Evolutionary conservation across 2,329 filamentous ascomycete species (phyloP).

Genomic region (Drechslerella dactyloides): DNA sequence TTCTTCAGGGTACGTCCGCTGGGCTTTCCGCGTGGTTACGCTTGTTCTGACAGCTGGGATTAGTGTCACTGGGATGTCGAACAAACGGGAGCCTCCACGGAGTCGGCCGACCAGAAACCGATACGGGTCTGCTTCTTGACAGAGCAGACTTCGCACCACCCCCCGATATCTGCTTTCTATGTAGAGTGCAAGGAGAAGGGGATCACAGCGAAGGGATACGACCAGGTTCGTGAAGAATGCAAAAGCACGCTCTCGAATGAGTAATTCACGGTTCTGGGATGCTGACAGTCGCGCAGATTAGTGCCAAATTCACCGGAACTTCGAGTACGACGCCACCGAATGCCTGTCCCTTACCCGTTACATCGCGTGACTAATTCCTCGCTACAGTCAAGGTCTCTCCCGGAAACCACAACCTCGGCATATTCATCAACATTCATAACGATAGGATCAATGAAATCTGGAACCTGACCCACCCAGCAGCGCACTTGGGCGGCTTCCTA

Average conservation of each 20-base stretch:
- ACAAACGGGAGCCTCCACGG: constrained; percentile 69
- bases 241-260: not conserved
- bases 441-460: constrained; percentile 82
- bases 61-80: constrained; percentile 95
- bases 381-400: constrained; percentile 80
- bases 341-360: not conserved
- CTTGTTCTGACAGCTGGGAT: constrained; percentile 5
- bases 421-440: constrained; percentile 85
- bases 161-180: constrained; percentile 94
- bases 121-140: constrained; percentile 91
- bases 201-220: constrained; percentile 84
- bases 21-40: not conserved
- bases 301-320: constrained; percentile 96
- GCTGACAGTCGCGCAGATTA: constrained; percentile 63
- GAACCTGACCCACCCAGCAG: constrained; percentile 91
- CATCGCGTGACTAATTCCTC: not conserved
- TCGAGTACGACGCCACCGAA: constrained; percentile 60
- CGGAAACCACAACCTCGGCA: constrained; percentile 91
- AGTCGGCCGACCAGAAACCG: constrained; percentile 58
- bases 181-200: constrained; percentile 91
- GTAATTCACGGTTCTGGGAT: not conserved
- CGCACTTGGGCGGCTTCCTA: constrained; percentile 85
- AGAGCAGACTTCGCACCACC: constrained; percentile 97
- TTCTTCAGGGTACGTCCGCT: constrained; percentile 80
- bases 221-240: constrained; percentile 65